Percentiles rank a stretch among this genome's conserved stretches.
Evolutionary conservation across 2,329 filamentous ascomycete genomes (phyloP).

Genomic region (Davidsoniella neocaledoniae): DNA sequence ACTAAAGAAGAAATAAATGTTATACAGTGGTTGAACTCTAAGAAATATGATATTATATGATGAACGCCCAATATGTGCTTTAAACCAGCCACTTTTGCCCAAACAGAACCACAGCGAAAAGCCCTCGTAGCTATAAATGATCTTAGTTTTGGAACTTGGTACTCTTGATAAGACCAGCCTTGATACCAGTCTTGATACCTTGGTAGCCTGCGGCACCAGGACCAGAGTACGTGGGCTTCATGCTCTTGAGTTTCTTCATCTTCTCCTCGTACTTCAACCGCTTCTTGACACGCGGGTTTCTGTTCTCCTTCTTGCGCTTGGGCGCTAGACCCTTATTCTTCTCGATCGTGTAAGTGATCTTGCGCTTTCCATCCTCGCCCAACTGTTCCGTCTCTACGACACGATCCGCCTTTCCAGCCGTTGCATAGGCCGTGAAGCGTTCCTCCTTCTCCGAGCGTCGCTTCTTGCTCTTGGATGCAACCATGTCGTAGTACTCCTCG

Average conservation of each 20-base stretch:
- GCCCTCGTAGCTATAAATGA: neutral
- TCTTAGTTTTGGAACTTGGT: constrained; percentile 52
- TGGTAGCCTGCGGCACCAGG: constrained; percentile 73
- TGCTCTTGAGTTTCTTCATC: constrained; percentile 88
- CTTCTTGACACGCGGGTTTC: constrained; percentile 97
- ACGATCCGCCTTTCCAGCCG: constrained; percentile 46
- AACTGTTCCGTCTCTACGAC: constrained; percentile 51
- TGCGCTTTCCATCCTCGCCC: constrained; percentile 72
- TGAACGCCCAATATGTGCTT: constrained; percentile 5
- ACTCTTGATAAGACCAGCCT: constrained; percentile 83
- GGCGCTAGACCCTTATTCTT: constrained; percentile 95
- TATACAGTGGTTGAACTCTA: neutral
- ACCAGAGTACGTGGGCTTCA: constrained; percentile 72
- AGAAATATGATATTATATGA: constrained; percentile 7
- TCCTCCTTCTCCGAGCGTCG: constrained; percentile 58
- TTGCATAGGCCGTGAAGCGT: constrained; percentile 36
- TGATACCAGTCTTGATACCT: constrained; percentile 90
- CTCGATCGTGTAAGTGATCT: constrained; percentile 83
- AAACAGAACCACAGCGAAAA: neutral
- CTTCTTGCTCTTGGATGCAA: constrained; percentile 50
- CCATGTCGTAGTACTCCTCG: constrained; percentile 79
- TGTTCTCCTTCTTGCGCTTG: constrained; percentile 78
- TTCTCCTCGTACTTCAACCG: constrained; percentile 89
- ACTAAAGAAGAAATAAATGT: neutral
- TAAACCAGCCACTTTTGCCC: constrained; percentile 12